phyloP scores from a whole-genome alignment of 169 alveolate genomes.

The Cryptosporidium tyzzeri region DNA sequence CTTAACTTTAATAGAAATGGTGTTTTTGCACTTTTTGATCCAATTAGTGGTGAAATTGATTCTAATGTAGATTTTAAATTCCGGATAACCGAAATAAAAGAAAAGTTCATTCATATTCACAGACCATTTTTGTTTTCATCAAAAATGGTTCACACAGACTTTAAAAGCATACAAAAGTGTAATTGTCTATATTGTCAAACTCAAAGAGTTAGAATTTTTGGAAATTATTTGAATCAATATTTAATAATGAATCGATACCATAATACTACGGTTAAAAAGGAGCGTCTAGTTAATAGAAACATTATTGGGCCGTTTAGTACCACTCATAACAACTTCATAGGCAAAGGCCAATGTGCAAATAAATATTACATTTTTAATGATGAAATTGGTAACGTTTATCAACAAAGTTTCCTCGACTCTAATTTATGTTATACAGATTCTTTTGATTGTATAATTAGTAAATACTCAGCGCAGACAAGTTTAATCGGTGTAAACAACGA shows the following conservation, averaged over 20 bases:
- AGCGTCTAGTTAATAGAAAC: not conserved
- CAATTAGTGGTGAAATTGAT: constrained; percentile 27
- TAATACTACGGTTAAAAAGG: not conserved
- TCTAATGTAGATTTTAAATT: not conserved
- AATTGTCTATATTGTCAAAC: constrained; percentile 21
- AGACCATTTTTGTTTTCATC: not conserved
- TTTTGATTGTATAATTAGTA: constrained; percentile 10
- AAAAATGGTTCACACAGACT: not conserved
- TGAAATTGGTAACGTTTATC: constrained; percentile 37
- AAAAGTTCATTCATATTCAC: not conserved
- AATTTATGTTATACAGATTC: not conserved
- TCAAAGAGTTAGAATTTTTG: constrained; percentile 27
- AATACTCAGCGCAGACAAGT: not conserved
- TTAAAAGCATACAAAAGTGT: not conserved
- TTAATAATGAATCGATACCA: not conserved
- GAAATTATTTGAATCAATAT: constrained; percentile 44
- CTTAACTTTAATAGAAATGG: constrained; percentile 1
- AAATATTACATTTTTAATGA: constrained; percentile 44
- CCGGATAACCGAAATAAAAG: constrained; percentile 10
- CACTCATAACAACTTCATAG: not conserved
- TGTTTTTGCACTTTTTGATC: constrained; percentile 22
- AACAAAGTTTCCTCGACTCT: not conserved
- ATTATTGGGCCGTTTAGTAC: constrained; percentile 27
- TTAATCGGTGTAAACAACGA: not conserved
- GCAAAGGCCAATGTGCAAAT: no score